Base-by-base conservation (phyloP, 2,329 filamentous ascomycete species). In the Beauveria sp. region DNA sequence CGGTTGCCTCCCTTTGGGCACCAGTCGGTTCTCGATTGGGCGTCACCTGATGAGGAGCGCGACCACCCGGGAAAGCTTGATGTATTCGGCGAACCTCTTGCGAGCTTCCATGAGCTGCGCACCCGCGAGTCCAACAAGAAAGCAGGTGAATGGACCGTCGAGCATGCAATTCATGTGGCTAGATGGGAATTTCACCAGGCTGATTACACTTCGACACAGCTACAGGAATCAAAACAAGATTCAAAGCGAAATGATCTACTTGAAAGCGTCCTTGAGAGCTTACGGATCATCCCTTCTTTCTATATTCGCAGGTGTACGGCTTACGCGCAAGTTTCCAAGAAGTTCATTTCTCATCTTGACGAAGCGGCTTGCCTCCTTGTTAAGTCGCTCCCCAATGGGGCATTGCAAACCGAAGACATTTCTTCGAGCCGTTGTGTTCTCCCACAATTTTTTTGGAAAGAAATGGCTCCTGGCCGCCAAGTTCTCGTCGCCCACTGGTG, bases 31-130 rank as follows among this genome's bases (percentile, higher is more conserved):
- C 28, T 51, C 3, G 49, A 51, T 30, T 51, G 49, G 49, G 49
- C 18, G 3, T 51, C 18, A 14, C 49, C 49, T 7, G 16, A 51
- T 9, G 49, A 51, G 49, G 49, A 51, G 49, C 28, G 49, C 9
- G 49, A 51, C 18, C 22, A 51, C 18, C 49, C 28, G 2, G 28
- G 9, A 26, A 51, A 51, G 16, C 18, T 51, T 5, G 49, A 51
- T 30, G 0, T 0, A 1, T 6, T 3, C 2, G 49, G 49, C 4
- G 0, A 0, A 3, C 49, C 4, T 10, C 49, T 51, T 5, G 28
- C 49, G 9, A 51, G 49, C 8, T 53, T 53, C 5, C 10, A 40
- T 9, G n/a, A 38, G 10, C 28, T 53, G 1, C 28, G 50, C 6
- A 53, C 30, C 12, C n/a, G 30, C 6, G 20, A 53, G 8, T 10